Percentiles rank a stretch among this genome's conserved stretches.
Evolutionary conservation across 108 stramenopile genomes (phyloP).

Genomic region (Discostella pseudostelligera): DNA sequence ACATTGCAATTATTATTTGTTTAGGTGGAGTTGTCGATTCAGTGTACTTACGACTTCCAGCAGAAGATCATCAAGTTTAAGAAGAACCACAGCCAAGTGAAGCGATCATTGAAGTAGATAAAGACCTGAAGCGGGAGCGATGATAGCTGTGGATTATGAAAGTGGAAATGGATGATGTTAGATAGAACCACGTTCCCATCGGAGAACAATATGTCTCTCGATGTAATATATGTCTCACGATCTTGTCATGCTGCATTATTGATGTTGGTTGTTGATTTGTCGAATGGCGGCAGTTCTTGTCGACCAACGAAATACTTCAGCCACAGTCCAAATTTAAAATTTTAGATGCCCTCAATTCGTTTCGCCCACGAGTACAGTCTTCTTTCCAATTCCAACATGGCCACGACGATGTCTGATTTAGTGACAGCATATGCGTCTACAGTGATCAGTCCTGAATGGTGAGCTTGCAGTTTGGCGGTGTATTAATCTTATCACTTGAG

Average conservation of each 20-base stretch:
- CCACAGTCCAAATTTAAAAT: neutral
- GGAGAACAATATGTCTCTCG: neutral
- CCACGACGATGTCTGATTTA: constrained; percentile 2
- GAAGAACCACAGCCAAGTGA: constrained; percentile 47
- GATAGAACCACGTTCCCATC: neutral
- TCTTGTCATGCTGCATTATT: constrained; percentile 15
- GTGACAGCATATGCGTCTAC: neutral
- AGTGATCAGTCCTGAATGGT: constrained; percentile 9
- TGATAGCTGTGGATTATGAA: constrained; percentile 30
- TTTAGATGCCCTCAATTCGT: neutral
- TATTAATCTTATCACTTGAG: too few relatives aligned
- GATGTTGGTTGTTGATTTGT: neutral
- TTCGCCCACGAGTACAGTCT: neutral
- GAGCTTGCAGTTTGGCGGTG: too few relatives aligned
- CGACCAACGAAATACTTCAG: neutral
- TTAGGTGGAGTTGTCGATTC: neutral
- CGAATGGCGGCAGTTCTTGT: neutral
- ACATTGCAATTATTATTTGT: neutral
- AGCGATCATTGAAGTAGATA: constrained; percentile 61
- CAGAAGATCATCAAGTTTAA: constrained; percentile 50
- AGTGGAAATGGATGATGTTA: neutral
- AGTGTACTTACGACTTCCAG: constrained; percentile 49
- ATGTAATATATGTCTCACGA: constrained; percentile 3
- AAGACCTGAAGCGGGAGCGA: constrained; percentile 60
- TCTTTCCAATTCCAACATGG: neutral